Evolutionary conservation across 1,284 basidiomycete genomes (phyloP), one percentile per base, ranked within the genome.

Genomic region (Malassezia vespertilionis): DNA sequence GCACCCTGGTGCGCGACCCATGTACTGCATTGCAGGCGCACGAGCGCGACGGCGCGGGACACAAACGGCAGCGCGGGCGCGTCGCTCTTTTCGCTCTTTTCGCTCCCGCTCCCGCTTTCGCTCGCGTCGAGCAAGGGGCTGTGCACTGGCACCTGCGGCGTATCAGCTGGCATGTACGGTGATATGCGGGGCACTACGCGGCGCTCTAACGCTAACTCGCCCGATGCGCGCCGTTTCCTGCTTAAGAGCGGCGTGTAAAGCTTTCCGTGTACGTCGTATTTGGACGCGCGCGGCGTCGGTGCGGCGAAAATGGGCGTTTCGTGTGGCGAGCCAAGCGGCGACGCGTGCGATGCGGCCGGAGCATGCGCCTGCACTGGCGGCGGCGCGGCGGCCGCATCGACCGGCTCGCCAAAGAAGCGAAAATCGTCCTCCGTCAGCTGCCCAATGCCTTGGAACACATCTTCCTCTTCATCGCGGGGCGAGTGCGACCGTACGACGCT

Each of bases 201-300:
- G n/a, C n/a, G n/a, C n/a, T n/a, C n/a, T n/a, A n/a, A n/a, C n/a
- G n/a, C n/a, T n/a, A n/a, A n/a, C n/a, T n/a, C n/a, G n/a, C n/a
- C n/a, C n/a, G n/a, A n/a, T n/a, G n/a, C n/a, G n/a, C n/a, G n/a
- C n/a, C n/a, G n/a, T n/a, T n/a, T n/a, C n/a, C n/a, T n/a, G n/a
- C n/a, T n/a, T n/a, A n/a, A n/a, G n/a, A 21, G 12, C 0, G 34
- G 24, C 18, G 37, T 27, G 23, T 45, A 51, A 28, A 51, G 45
- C 35, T 51, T 51, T 37, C 48, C 48, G 23, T 51, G 43, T 27
- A 33, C 26, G 18, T 51, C 43, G 43, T 51, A 51, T 38, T 51
- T 51, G 28, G 28, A 18, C 4, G 46, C 30, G 22, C 27, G 28
- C 33, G 32, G 31, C 20, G 2, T n/a, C 24, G 33, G 17, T 21